Evolutionary conservation across 2,329 filamentous ascomycete species (phyloP).

Genomic region (Ophioceras dolichostomum): DNA sequence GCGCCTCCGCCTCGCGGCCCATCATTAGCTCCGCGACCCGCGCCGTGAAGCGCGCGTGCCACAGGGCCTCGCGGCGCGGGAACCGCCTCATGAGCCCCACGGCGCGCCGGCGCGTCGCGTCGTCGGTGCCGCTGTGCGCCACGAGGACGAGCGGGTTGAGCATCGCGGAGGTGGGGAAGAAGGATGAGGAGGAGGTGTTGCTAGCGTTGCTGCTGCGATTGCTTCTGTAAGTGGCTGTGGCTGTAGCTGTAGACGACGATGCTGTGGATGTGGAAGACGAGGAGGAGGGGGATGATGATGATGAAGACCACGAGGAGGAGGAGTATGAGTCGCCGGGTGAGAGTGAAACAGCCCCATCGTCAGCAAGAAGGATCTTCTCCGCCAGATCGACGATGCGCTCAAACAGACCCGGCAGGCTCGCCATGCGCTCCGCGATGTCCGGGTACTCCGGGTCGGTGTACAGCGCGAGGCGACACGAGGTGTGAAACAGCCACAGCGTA

Average conservation of each 20-base stretch:
- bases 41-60: not conserved
- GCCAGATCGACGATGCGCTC: not conserved
- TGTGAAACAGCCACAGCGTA: not conserved
- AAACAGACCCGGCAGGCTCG: not conserved
- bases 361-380: not conserved
- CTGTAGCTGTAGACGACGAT: not conserved
- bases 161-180: not conserved
- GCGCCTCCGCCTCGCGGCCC: slow-evolving; percentile 1
- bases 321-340: too few relatives aligned
- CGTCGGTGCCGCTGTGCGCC: slow-evolving; percentile 3
- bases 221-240: not conserved
- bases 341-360: not conserved
- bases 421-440: not conserved
- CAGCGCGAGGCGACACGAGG: not conserved
- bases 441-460: not conserved
- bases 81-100: slow-evolving; percentile 4
- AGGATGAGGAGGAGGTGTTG: not conserved
- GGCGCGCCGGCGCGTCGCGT: slow-evolving; percentile 4
- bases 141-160: slow-evolving; percentile 4
- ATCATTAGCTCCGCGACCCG: slow-evolving; percentile 1
- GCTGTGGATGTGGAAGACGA: not conserved
- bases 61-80: slow-evolving; percentile 3
- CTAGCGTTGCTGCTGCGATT: too few relatives aligned
- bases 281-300: not conserved
- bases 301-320: not conserved